phyloP scores from a whole-genome alignment of 2,329 filamentous ascomycete species.

The Ascomycota sp. region DNA sequence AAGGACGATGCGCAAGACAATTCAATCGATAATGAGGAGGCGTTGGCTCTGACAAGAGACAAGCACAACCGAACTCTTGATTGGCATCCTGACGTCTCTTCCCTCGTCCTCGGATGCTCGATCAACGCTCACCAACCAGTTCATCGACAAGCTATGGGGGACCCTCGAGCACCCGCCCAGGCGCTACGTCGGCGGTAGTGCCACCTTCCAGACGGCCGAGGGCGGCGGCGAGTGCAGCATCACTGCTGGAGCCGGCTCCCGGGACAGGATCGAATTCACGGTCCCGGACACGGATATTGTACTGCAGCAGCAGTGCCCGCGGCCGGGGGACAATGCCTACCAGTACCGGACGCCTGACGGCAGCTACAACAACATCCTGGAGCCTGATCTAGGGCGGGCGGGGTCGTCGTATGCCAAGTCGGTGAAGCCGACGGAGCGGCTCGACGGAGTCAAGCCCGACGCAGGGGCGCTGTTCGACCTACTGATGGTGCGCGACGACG shows the following conservation, averaged over 20 bases:
- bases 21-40: conserved; percentile 3
- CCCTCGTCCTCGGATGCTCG: conserved; percentile 13
- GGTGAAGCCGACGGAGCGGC: conserved; percentile 32
- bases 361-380: conserved; percentile 31
- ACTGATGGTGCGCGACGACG: conserved; percentile 33
- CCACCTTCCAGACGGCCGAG: conserved; percentile 16
- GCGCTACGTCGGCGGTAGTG: conserved; percentile 18
- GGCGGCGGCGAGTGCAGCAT: conserved; percentile 5
- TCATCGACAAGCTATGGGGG: conserved; percentile 30
- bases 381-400: conserved; percentile 40
- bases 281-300: conserved; percentile 15
- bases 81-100: conserved; percentile 16
- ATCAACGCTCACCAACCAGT: conserved; percentile 21
- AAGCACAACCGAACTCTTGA: conserved; percentile 18
- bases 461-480: conserved; percentile 45
- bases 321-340: conserved; percentile 14
- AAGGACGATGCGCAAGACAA: conserved; percentile 1
- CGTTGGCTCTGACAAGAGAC: not conserved
- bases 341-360: conserved; percentile 16
- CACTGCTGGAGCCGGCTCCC: conserved; percentile 10
- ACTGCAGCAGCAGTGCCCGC: conserved; percentile 15
- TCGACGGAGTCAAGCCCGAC: conserved; percentile 38
- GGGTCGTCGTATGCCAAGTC: conserved; percentile 46
- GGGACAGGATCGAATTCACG: conserved; percentile 17
- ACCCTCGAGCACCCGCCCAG: conserved; percentile 31